A percentile compares a stretch with the other conserved stretches of the same genome.
Conservation (phyloP, 75 land plant genomes). For the Pinus tabuliformis region DNA sequence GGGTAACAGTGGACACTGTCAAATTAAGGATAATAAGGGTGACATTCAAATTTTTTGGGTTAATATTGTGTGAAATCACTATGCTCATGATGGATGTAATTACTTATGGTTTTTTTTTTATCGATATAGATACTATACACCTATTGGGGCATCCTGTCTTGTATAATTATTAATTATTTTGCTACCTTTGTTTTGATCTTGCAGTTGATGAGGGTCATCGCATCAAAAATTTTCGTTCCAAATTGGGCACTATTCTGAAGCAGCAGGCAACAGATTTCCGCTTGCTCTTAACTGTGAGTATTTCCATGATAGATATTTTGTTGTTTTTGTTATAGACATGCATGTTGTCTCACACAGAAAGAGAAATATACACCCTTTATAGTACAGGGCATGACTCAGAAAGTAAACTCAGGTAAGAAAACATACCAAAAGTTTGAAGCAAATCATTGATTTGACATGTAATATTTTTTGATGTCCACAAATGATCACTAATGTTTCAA, state of each 20-base stretch:
- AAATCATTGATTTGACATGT: no score
- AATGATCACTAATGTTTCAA: no score
- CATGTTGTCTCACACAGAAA: no score
- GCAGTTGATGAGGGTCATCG: constrained; percentile 48
- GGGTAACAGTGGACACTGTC: background rate
- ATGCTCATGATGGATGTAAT: background rate
- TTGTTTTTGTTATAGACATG: background rate
- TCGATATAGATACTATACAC: background rate
- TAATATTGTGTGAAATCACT: background rate
- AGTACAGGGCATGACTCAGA: no score
- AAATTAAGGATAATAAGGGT: background rate
- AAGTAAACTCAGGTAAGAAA: no score
- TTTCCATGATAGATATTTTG: background rate
- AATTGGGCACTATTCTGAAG: constrained; percentile 29
- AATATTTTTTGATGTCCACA: no score
- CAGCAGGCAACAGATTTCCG: constrained; percentile 30
- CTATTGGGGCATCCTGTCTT: background rate
- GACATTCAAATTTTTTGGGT: background rate
- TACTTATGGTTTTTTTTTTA: background rate
- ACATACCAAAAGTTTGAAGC: no score
- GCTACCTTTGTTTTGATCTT: background rate
- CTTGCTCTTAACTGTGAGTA: constrained; percentile 33
- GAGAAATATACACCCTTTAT: no score
- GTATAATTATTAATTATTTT: background rate
- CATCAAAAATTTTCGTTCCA: constrained; percentile 28